Conservation (phyloP, 768 basidiomycete species). For the Suillus cothurnatus region DNA sequence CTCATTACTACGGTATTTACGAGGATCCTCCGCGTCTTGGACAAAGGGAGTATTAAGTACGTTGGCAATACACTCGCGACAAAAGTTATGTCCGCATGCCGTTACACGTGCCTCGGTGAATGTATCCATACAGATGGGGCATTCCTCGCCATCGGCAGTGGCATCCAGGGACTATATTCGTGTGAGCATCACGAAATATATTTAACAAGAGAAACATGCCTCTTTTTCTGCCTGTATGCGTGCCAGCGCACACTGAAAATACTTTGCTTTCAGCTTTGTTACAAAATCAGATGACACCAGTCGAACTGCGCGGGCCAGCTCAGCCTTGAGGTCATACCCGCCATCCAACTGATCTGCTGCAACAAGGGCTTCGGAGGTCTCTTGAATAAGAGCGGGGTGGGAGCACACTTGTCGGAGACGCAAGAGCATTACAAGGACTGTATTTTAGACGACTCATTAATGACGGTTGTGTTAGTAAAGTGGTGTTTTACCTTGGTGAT, state of each 20-base stretch:
- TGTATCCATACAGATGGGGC: slow-evolving; percentile 67
- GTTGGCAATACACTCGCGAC: slow-evolving; percentile 57
- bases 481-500: slow-evolving; percentile 52
- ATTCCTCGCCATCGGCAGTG: slow-evolving; percentile 55
- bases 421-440: slow-evolving; percentile 48
- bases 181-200: neutral
- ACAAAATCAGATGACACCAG: slow-evolving; percentile 53
- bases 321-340: slow-evolving; percentile 37
- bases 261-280: slow-evolving; percentile 46
- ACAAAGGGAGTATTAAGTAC: slow-evolving; percentile 43
- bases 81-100: slow-evolving; percentile 62
- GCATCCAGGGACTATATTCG: slow-evolving; percentile 45
- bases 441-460: neutral
- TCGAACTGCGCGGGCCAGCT: slow-evolving; percentile 46
- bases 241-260: slow-evolving; percentile 42
- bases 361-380: slow-evolving; percentile 51
- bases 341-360: slow-evolving; percentile 37
- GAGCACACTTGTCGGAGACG: slow-evolving; percentile 69
- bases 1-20: slow-evolving; percentile 43
- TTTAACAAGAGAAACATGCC: slow-evolving; percentile 31
- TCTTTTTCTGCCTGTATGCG: slow-evolving; percentile 57
- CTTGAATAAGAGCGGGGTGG: slow-evolving; percentile 68
- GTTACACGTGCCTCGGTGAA: slow-evolving; percentile 58
- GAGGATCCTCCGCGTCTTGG: slow-evolving; percentile 38
- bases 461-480: neutral